phyloP scores from a whole-genome alignment of 2,329 filamentous ascomycete species.

The Leptographium galeiforme region DNA sequence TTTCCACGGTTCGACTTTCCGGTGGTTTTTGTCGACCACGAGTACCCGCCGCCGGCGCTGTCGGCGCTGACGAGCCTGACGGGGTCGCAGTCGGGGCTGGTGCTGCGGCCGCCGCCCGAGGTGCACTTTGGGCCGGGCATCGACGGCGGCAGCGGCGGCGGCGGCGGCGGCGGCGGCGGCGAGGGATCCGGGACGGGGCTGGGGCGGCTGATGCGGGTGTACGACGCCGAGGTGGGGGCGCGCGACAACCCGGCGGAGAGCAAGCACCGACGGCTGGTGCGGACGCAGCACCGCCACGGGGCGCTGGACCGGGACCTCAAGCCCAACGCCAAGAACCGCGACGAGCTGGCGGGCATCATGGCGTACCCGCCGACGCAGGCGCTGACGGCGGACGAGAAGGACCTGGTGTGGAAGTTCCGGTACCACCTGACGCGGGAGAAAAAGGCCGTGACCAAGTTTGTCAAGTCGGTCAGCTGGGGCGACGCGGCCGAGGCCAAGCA shows the following conservation, averaged over 20 bases:
- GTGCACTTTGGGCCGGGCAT: slow-evolving; percentile 87
- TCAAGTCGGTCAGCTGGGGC: slow-evolving; percentile 52
- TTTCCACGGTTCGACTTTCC: slow-evolving; percentile 92
- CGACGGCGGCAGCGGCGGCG: neutral
- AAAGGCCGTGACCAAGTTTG: slow-evolving; percentile 84
- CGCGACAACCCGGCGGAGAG: slow-evolving; percentile 88
- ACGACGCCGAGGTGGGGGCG: slow-evolving; percentile 84
- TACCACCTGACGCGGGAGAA: slow-evolving; percentile 92
- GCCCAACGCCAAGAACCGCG: slow-evolving; percentile 87
- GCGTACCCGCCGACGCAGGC: slow-evolving; percentile 85
- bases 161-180: neutral
- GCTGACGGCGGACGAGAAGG: slow-evolving; percentile 80
- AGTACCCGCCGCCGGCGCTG: slow-evolving; percentile 75
- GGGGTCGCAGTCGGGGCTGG: slow-evolving; percentile 51
- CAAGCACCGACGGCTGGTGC: slow-evolving; percentile 83
- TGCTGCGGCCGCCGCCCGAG: slow-evolving; percentile 70
- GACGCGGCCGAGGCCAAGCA: slow-evolving; percentile 39
- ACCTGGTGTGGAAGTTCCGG: slow-evolving; percentile 93
- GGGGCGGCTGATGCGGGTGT: slow-evolving; percentile 65
- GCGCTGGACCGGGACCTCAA: slow-evolving; percentile 90
- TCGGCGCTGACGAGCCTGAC: slow-evolving; percentile 57
- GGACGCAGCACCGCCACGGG: slow-evolving; percentile 82
- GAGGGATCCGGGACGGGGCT: slow-evolving; percentile 18
- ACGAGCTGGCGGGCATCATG: slow-evolving; percentile 84
- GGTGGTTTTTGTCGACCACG: slow-evolving; percentile 85